These are phyloP conservation scores for Entomortierella chlamydospora DNA, from an alignment of 192 early-diverging fungal genomes.

Conservation along the genomic window DNA sequence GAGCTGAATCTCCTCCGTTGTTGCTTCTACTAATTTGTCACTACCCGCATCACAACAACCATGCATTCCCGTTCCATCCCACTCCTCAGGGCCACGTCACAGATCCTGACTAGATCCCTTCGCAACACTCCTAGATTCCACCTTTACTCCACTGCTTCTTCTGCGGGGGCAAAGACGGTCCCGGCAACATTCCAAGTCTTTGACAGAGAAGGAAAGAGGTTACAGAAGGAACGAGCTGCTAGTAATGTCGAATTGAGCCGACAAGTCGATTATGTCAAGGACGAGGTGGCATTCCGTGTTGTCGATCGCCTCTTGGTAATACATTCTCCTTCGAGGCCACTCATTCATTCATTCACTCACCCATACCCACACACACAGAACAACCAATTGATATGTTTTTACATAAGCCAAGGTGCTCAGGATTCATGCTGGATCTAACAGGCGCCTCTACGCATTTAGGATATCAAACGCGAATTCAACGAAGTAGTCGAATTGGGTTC, in stretches of 20 bases:
- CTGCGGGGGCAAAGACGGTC: constrained; percentile 36
- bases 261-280: constrained; percentile 89
- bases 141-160: constrained; percentile 32
- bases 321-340: background rate
- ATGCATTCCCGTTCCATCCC: background rate
- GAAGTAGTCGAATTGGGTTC: constrained; percentile 91
- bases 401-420: too few relatives aligned
- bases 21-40: background rate
- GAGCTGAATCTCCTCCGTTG: constrained; percentile 2
- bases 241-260: constrained; percentile 66
- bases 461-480: constrained; percentile 90
- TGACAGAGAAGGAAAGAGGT: constrained; percentile 79
- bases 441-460: constrained; percentile 57
- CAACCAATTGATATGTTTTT: too few relatives aligned
- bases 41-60: background rate
- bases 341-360: too few relatives aligned
- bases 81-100: constrained; percentile 7
- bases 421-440: too few relatives aligned
- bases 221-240: constrained; percentile 84
- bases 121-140: background rate
- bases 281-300: constrained; percentile 89
- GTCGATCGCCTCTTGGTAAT: constrained; percentile 87
- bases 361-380: too few relatives aligned
- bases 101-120: background rate
- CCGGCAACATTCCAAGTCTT: constrained; percentile 74